A percentile compares a stretch with the other conserved stretches of the same genome.
Evolutionary conservation across 2,329 filamentous ascomycete genomes (phyloP).

Genomic region (Neofusicoccum sp.): DNA sequence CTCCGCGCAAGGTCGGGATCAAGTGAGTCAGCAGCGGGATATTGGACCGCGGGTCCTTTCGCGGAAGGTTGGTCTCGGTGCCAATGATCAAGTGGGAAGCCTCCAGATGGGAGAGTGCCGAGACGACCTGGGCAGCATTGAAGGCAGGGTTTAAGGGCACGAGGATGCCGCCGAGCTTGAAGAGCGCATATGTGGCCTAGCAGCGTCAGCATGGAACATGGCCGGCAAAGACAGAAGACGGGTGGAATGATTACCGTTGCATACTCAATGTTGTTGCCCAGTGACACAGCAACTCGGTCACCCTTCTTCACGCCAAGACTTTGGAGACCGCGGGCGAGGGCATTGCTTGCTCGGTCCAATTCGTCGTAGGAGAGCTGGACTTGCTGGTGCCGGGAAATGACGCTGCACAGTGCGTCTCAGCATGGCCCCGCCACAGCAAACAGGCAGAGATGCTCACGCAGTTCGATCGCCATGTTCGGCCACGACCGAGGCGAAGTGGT

Average conservation of each 20-base stretch:
- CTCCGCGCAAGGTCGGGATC: slow-evolving; percentile 46
- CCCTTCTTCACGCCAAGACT: slow-evolving; percentile 74
- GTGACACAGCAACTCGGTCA: slow-evolving; percentile 78
- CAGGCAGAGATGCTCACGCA: slow-evolving; percentile 45
- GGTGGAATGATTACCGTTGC: slow-evolving; percentile 56
- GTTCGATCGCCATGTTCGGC: slow-evolving; percentile 61
- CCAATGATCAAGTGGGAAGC: slow-evolving; percentile 76
- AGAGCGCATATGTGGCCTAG: slow-evolving; percentile 74
- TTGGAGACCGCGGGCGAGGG: slow-evolving; percentile 67
- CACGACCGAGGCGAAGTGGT: slow-evolving; percentile 69
- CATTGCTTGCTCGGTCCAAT: slow-evolving; percentile 74
- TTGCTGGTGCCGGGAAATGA: slow-evolving; percentile 62
- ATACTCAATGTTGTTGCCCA: slow-evolving; percentile 84
- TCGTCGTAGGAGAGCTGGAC: slow-evolving; percentile 67
- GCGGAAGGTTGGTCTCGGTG: slow-evolving; percentile 80
- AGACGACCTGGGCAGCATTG: slow-evolving; percentile 72
- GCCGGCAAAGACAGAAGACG: slow-evolving; percentile 11
- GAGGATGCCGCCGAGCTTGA: slow-evolving; percentile 90
- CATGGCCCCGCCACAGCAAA: neutral
- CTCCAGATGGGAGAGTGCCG: slow-evolving; percentile 73
- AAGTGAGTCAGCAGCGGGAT: slow-evolving; percentile 56
- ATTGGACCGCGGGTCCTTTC: slow-evolving; percentile 61
- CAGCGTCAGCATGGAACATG: slow-evolving; percentile 20
- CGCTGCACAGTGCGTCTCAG: slow-evolving; percentile 36
- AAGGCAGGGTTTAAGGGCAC: slow-evolving; percentile 94